Conservation (phyloP, 1,284 basidiomycete genomes). For the Ganoderma sinense region DNA sequence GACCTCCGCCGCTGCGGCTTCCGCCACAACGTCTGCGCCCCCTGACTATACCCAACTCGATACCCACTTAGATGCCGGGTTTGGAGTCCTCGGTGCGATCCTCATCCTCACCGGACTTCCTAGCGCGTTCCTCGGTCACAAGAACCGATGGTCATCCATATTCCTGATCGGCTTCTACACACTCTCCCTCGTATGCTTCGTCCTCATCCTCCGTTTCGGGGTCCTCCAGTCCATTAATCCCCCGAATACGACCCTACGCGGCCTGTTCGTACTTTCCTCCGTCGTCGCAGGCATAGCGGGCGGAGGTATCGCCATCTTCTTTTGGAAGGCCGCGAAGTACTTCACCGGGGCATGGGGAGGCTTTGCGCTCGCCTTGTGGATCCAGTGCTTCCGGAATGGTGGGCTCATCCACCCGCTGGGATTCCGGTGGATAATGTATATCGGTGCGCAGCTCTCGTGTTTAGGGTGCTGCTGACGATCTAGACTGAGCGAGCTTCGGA, state of each 20-base stretch:
- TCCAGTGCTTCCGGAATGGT: conserved; percentile 85
- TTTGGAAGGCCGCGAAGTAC: conserved; percentile 88
- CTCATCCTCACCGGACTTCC: conserved; percentile 91
- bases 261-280: conserved; percentile 89
- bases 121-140: conserved; percentile 91
- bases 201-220: conserved; percentile 92
- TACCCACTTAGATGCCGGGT: conserved; percentile 87
- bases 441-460: conserved; percentile 57
- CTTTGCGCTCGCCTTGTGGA: conserved; percentile 86
- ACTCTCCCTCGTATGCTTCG: conserved; percentile 84
- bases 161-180: conserved; percentile 93
- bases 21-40: conserved; percentile 55
- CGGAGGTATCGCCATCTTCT: conserved; percentile 87
- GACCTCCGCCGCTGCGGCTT: conserved; percentile 47
- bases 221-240: conserved; percentile 83
- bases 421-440: conserved; percentile 88
- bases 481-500: conserved; percentile 26
- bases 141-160: conserved; percentile 95
- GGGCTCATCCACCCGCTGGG: conserved; percentile 83
- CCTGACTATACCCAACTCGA: conserved; percentile 66
- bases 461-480: not conserved
- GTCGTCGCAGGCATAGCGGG: conserved; percentile 84
- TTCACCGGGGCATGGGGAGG: conserved; percentile 91
- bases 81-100: conserved; percentile 88
- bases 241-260: conserved; percentile 80